These are phyloP conservation scores for Bathelium albidoporum DNA, from an alignment of 495 filamentous ascomycete species.

Conservation along the genomic window DNA sequence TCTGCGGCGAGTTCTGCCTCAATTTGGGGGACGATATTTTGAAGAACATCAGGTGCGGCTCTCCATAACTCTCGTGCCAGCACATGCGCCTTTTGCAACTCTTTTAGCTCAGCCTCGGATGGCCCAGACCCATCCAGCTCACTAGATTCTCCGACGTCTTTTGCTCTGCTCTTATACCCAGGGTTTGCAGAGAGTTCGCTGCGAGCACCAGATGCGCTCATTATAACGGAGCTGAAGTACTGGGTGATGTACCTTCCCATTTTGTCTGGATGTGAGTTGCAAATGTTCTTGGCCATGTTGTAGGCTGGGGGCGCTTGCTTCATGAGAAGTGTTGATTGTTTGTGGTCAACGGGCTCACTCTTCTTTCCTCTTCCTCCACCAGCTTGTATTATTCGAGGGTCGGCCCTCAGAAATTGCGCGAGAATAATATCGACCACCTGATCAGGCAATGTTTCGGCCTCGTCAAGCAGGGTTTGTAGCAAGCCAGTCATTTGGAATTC, in stretches of 20 bases:
- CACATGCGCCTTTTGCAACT: conserved; percentile 78
- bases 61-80: conserved; percentile 91
- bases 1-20: conserved; percentile 89
- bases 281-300: conserved; percentile 90
- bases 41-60: conserved; percentile 75
- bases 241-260: conserved; percentile 90
- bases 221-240: conserved; percentile 94
- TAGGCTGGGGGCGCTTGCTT: conserved; percentile 88
- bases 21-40: conserved; percentile 87
- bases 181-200: conserved; percentile 26
- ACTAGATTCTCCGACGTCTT: conserved; percentile 47
- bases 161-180: conserved; percentile 24
- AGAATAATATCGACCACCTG: conserved; percentile 89
- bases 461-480: conserved; percentile 76
- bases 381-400: conserved; percentile 43
- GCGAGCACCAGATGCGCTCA: conserved; percentile 59
- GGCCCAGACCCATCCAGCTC: conserved; percentile 56
- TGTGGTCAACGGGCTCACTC: conserved; percentile 51
- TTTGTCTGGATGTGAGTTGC: conserved; percentile 78
- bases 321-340: conserved; percentile 65
- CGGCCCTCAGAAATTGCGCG: conserved; percentile 85
- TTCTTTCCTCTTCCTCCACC: conserved; percentile 44
- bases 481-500: conserved; percentile 85
- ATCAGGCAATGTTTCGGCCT: conserved; percentile 64
- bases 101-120: conserved; percentile 72